These are phyloP conservation scores for Aspergillus spinulosporus DNA, from an alignment of 2,329 filamentous ascomycete species.

Conservation along the genomic window DNA sequence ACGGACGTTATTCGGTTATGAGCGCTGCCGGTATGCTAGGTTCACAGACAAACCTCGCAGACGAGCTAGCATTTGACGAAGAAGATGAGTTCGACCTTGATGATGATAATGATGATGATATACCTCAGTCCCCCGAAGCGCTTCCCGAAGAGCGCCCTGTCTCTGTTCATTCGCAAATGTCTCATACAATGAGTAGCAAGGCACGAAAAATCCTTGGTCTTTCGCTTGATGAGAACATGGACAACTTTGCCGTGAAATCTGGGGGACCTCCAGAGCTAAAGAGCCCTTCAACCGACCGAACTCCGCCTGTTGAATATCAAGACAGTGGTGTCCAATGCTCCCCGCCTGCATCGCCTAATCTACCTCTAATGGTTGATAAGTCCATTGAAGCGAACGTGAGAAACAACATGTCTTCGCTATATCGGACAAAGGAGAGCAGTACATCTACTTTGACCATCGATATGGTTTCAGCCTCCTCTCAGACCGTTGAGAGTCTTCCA, in stretches of 20 bases:
- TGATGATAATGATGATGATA: slow-evolving; percentile 61
- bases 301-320: slow-evolving; percentile 57
- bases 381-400: slow-evolving; percentile 4
- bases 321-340: slow-evolving; percentile 82
- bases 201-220: slow-evolving; percentile 50
- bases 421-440: slow-evolving; percentile 29
- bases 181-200: slow-evolving; percentile 39
- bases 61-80: slow-evolving; percentile 85
- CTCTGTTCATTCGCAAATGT: slow-evolving; percentile 43
- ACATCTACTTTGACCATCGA: slow-evolving; percentile 36
- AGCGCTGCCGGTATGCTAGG: slow-evolving; percentile 57
- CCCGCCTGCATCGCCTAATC: slow-evolving; percentile 70
- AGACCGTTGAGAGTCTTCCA: slow-evolving; percentile 43
- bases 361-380: slow-evolving; percentile 23
- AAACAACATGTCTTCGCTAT: background rate
- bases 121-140: slow-evolving; percentile 52
- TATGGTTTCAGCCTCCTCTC: slow-evolving; percentile 46
- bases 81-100: slow-evolving; percentile 65
- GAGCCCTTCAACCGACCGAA: slow-evolving; percentile 55
- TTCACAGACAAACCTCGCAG: slow-evolving; percentile 71
- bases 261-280: slow-evolving; percentile 29
- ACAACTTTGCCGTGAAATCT: slow-evolving; percentile 25
- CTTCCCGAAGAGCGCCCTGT: slow-evolving; percentile 46
- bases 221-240: slow-evolving; percentile 35
- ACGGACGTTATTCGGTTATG: slow-evolving; percentile 71